phyloP scores from a whole-genome alignment of 257 asterid genomes.

The Nicotiana noctiflora region DNA sequence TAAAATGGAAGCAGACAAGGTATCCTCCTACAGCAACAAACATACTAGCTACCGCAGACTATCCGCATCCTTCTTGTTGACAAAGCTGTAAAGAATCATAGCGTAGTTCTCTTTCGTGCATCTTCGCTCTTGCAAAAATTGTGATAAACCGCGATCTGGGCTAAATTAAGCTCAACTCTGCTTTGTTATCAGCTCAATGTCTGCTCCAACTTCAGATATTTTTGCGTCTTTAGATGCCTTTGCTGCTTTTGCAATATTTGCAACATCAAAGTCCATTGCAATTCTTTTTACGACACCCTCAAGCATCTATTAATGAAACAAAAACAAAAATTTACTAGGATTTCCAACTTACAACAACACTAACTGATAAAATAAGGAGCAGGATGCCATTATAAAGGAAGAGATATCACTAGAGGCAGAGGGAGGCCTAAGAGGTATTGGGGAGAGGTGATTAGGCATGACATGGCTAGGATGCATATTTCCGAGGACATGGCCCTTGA shows the following conservation, averaged over 20 bases:
- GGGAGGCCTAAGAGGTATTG: too few species aligned
- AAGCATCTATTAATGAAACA: constrained; percentile 50
- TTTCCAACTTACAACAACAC: background rate
- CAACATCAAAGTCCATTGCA: constrained; percentile 87
- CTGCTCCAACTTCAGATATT: constrained; percentile 88
- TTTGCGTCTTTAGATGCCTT: constrained; percentile 69
- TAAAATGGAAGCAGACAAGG: background rate
- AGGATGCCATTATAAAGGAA: background rate
- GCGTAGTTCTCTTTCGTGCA: background rate
- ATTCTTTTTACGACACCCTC: constrained; percentile 69
- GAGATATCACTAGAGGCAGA: too few species aligned
- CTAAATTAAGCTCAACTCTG: constrained; percentile 29
- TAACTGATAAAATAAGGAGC: background rate
- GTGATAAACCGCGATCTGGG: background rate
- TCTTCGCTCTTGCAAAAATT: background rate
- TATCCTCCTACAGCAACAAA: background rate
- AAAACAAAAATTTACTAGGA: background rate
- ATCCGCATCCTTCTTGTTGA: background rate
- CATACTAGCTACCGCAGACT: background rate
- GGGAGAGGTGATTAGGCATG: too few species aligned
- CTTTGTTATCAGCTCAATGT: constrained; percentile 63
- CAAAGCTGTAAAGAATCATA: background rate
- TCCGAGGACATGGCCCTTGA: too few species aligned
- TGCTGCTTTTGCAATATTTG: constrained; percentile 63
- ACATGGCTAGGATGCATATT: too few species aligned